phyloP scores from a whole-genome alignment of 306 rosid genomes.

The Dalbergia cultrata region DNA sequence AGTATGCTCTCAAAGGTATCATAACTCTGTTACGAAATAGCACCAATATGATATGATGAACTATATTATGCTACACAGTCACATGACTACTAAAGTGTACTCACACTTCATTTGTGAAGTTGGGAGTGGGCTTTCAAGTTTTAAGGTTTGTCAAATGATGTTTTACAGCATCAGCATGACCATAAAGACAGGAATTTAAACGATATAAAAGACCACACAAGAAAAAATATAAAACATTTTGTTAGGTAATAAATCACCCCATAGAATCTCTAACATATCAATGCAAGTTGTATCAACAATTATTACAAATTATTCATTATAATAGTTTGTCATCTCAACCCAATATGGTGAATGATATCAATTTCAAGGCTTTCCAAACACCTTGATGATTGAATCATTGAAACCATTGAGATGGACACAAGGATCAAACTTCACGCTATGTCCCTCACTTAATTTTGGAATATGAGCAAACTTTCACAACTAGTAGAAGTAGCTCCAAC shows the following conservation, averaged over 20 bases:
- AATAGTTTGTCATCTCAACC: background rate
- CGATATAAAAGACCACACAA: too few relatives aligned
- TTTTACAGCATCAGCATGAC: background rate
- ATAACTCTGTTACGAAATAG: constrained; percentile 72
- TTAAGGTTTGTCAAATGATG: background rate
- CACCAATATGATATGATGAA: constrained; percentile 32
- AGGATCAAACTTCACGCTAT: background rate
- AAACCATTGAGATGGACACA: background rate
- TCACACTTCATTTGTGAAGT: too few relatives aligned
- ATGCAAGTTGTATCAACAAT: too few relatives aligned
- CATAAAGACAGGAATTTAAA: background rate
- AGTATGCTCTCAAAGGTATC: constrained; percentile 95
- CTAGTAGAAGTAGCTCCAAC: background rate
- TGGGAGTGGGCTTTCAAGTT: background rate
- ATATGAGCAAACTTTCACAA: background rate
- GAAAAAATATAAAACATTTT: too few relatives aligned
- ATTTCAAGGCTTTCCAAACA: too few relatives aligned
- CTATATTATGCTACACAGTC: constrained; percentile 15
- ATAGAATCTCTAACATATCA: background rate
- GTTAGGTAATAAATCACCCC: too few relatives aligned
- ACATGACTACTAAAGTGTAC: background rate
- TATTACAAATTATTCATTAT: background rate
- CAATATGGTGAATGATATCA: constrained; percentile 10
- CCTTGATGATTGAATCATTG: background rate
- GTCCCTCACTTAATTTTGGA: background rate